Base-by-base conservation (phyloP, 352 stramenopile species). In the Globisporangium camurandrum region DNA sequence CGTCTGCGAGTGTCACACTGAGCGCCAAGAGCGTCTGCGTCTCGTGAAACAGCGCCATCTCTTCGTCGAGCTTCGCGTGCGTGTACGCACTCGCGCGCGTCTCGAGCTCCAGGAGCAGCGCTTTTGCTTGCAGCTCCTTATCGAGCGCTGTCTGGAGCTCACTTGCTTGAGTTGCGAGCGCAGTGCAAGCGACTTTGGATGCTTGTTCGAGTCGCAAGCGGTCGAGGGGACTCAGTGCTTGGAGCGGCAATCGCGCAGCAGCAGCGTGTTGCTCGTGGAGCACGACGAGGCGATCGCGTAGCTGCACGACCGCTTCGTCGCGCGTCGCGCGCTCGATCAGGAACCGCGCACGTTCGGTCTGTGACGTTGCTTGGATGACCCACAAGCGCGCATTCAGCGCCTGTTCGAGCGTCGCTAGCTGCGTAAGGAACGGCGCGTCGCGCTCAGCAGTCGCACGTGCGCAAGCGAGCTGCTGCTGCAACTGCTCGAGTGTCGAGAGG, bases 21-120 rank as follows among this genome's bases (percentile, higher is more conserved):
- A 72, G 49, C 48, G 85, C 73, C 74, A 71, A 88, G 2, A 88
- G 56, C 7, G 46, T 43, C 40, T 88, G 77, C 48, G 85, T 88
- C 46, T 88, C 77, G 5, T 42, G 34, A 28, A 84, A 79, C 26
- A 89, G 51, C 33, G 66, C 61, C 2, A 43, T 36, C 31, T 91
- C 80, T 49, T 91, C 75, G 3, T 81, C 51, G 0, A 91, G 54
- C 34, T 71, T 74, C 26, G 57, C 27, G 3, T 66, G 50, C 1
- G 66, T 52, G 39, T 88, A 89, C 20, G 61, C 57, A 42, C 59
- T 67, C 2, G 67, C 69, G 0, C 69, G 64, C 5, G 68, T 47
- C 28, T 91, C 80, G 1, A 86, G 61, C 17, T 59, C 52, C 10
- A 78, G 52, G 0, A 88, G 47, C 20, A 76, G 34, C 8, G n/a